Conservation (phyloP, 306 rosid species). For the Sesbania bispinosa region DNA sequence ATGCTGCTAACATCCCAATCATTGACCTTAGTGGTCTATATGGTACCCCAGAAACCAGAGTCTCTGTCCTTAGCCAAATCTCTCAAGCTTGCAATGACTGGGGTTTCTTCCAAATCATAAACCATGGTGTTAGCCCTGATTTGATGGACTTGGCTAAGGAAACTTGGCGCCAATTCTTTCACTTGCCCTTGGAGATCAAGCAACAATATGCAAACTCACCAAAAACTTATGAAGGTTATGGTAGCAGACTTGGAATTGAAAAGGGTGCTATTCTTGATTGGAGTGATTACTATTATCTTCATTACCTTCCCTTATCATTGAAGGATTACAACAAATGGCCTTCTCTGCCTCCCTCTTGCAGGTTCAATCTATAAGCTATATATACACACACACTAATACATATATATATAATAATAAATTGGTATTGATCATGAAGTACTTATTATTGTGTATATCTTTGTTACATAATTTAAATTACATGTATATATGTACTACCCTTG, state of each 20-base stretch:
- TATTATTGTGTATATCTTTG: too few relatives aligned
- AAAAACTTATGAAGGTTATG: constrained; percentile 82
- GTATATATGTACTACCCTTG: too few relatives aligned
- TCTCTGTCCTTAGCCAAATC: constrained; percentile 27
- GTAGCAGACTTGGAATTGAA: constrained; percentile 71
- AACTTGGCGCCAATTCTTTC: constrained; percentile 65
- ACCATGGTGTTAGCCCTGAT: constrained; percentile 58
- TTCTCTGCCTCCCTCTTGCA: constrained; percentile 28
- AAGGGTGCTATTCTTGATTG: constrained; percentile 88
- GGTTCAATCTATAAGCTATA: constrained; percentile 13
- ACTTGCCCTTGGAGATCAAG: constrained; percentile 60
- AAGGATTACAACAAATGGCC: constrained; percentile 79
- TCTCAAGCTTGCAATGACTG: constrained; percentile 63
- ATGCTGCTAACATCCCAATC: constrained; percentile 51
- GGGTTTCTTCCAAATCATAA: constrained; percentile 75
- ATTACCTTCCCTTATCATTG: constrained; percentile 55
- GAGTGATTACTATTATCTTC: constrained; percentile 86
- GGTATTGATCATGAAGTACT: too few relatives aligned
- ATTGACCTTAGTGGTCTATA: constrained; percentile 49
- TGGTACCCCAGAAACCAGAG: not conserved
- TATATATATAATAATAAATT: not conserved
- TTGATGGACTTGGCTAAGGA: constrained; percentile 49
- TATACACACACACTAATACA: too few relatives aligned
- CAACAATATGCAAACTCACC: constrained; percentile 70
- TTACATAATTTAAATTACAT: too few relatives aligned